Evolutionary conservation across 495 filamentous ascomycete species (phyloP).

Genomic region (Hypoxylon rickii): DNA sequence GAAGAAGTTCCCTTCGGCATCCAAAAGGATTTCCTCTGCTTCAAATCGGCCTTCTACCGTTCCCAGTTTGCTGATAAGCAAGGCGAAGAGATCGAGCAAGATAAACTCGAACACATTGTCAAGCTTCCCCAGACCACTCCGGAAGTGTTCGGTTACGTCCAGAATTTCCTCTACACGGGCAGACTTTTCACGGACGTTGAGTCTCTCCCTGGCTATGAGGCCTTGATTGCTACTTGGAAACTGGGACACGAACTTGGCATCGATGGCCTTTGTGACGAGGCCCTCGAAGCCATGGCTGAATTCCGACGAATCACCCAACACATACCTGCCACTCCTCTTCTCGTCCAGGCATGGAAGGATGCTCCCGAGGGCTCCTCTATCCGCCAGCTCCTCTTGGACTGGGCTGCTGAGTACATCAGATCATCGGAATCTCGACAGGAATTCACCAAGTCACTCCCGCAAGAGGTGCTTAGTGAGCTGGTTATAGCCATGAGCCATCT

Average conservation of each 20-base stretch:
- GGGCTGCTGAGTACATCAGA: constrained; percentile 61
- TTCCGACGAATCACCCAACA: constrained; percentile 50
- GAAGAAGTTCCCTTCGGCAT: constrained; percentile 57
- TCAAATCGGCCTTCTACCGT: constrained; percentile 53
- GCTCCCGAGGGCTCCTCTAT: constrained; percentile 59
- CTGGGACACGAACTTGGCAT: constrained; percentile 55
- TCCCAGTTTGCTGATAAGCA: constrained; percentile 45
- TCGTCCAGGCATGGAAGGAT: constrained; percentile 59
- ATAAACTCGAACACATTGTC: constrained; percentile 51
- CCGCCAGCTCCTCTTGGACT: constrained; percentile 56
- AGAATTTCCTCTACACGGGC: constrained; percentile 58
- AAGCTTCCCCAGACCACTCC: constrained; percentile 49
- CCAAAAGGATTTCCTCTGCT: constrained; percentile 58
- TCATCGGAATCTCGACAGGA: constrained; percentile 53
- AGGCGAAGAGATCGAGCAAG: constrained; percentile 9
- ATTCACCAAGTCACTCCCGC: constrained; percentile 57
- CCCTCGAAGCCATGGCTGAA: constrained; percentile 57
- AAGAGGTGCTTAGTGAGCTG: constrained; percentile 59
- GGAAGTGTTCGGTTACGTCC: constrained; percentile 54
- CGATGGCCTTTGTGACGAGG: constrained; percentile 55
- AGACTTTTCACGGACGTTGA: constrained; percentile 45
- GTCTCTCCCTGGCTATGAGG: constrained; percentile 51
- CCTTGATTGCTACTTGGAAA: constrained; percentile 57
- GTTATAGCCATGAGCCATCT: constrained; percentile 60
- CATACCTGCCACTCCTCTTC: constrained; percentile 56